phyloP scores from a whole-genome alignment of 1,139 yeast genomes.

The Yamadazyma dushanensis region DNA sequence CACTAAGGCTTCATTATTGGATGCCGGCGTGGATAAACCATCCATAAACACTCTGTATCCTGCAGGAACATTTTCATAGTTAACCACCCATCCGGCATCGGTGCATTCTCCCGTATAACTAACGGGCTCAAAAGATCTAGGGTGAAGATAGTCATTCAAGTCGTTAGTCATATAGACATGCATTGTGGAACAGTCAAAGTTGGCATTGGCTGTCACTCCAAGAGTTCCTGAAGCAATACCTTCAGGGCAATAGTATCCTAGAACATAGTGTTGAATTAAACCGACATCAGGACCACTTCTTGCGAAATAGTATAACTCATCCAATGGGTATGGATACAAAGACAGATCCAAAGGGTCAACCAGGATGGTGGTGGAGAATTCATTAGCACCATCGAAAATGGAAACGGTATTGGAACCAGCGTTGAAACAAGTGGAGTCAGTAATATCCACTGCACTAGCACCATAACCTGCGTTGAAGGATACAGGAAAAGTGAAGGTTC shows the following conservation, averaged over 20 bases:
- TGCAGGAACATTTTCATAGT: constrained; percentile 26
- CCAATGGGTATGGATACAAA: constrained; percentile 2
- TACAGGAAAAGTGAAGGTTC: constrained; percentile 27
- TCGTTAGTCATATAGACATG: constrained; percentile 23
- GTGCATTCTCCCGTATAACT: constrained; percentile 18
- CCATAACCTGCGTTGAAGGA: constrained; percentile 28
- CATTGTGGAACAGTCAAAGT: constrained; percentile 24
- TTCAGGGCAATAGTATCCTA: constrained; percentile 23
- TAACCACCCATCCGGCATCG: constrained; percentile 11
- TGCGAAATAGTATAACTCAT: background rate
- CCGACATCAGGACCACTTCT: constrained; percentile 19
- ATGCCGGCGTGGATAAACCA: constrained; percentile 14
- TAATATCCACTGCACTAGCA: constrained; percentile 19
- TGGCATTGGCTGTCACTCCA: constrained; percentile 17
- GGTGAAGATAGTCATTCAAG: constrained; percentile 24
- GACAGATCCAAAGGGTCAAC: background rate
- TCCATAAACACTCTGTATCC: constrained; percentile 33
- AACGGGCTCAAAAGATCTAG: constrained; percentile 13
- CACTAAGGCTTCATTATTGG: constrained; percentile 6
- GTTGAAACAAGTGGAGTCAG: constrained; percentile 20
- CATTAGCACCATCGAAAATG: constrained; percentile 29
- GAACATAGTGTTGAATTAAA: constrained; percentile 16
- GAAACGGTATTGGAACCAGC: constrained; percentile 28
- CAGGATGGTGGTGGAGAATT: constrained; percentile 12
- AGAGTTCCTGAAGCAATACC: constrained; percentile 27